A percentile compares a stretch with the other conserved stretches of the same genome.
phyloP scores from a whole-genome alignment of 495 filamentous ascomycete species.

The Durotheca rogersii region DNA sequence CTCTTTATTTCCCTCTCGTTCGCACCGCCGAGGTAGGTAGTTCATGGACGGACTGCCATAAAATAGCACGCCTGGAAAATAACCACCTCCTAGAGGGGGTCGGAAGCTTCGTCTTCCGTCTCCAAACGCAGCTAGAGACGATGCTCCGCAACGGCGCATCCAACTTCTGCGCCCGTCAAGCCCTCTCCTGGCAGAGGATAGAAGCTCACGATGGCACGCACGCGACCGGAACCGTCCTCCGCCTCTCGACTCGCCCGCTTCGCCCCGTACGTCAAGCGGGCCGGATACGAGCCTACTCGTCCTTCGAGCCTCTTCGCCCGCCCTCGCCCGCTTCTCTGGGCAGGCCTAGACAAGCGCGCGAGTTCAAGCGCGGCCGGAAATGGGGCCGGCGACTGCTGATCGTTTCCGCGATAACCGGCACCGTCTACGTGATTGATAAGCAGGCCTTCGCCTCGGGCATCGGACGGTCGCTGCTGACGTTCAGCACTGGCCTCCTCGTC shows the following conservation, averaged over 20 bases:
- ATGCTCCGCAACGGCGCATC: conserved; percentile 34
- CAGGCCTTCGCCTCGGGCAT: conserved; percentile 75
- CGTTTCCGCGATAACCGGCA: conserved; percentile 57
- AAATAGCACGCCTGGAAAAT: background rate
- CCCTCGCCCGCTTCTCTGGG: conserved; percentile 80
- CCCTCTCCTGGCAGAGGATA: conserved; percentile 3
- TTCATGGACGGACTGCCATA: background rate
- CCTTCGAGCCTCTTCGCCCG: conserved; percentile 72
- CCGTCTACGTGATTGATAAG: conserved; percentile 65
- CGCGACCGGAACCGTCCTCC: conserved; percentile 8
- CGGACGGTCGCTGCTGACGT: conserved; percentile 78
- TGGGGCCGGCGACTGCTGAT: conserved; percentile 74
- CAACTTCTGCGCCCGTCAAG: conserved; percentile 23
- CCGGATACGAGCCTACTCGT: conserved; percentile 22
- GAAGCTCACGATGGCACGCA: background rate
- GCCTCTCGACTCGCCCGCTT: conserved; percentile 15
- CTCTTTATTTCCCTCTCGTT: background rate
- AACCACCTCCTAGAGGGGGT: conserved; percentile 6
- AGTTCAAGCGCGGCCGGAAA: conserved; percentile 67
- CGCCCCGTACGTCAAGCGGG: conserved; percentile 7
- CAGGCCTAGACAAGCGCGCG: conserved; percentile 63
- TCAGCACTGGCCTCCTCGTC: conserved; percentile 74
- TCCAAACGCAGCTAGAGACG: conserved; percentile 14
- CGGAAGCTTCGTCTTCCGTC: conserved; percentile 30
- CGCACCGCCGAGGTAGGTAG: background rate